Evolutionary conservation across 1,284 basidiomycete genomes (phyloP).

Genomic region (Ganoderma meredithae): DNA sequence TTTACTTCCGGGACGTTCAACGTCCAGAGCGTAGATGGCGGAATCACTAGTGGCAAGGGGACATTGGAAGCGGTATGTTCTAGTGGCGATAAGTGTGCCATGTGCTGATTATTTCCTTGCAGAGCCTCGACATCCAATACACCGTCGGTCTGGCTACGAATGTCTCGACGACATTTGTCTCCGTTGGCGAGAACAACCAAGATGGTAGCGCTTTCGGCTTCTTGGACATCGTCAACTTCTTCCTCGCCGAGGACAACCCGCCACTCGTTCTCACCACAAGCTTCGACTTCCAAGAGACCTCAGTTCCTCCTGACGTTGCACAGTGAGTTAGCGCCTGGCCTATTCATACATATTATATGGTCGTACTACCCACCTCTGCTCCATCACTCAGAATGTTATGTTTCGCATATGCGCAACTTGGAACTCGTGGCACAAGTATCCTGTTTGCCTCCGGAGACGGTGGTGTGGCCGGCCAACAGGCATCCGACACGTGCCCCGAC

Average conservation of each 20-base stretch:
- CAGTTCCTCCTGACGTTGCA: background rate
- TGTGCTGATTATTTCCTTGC: conserved; percentile 48
- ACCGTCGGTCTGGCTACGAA: conserved; percentile 66
- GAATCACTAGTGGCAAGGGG: background rate
- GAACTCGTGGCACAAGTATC: conserved; percentile 61
- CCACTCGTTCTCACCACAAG: conserved; percentile 44
- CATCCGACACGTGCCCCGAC: conserved; percentile 45
- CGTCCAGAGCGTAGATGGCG: background rate
- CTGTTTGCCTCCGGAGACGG: conserved; percentile 70
- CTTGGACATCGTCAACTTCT: conserved; percentile 41
- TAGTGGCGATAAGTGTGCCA: background rate
- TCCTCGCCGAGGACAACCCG: conserved; percentile 38
- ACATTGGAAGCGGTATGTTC: conserved; percentile 35
- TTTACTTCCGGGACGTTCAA: background rate
- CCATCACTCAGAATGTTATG: conserved; percentile 26
- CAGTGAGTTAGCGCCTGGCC: conserved; percentile 32
- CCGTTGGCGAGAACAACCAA: conserved; percentile 22
- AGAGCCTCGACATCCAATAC: conserved; percentile 63
- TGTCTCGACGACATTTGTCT: conserved; percentile 34
- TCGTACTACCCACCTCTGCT: conserved; percentile 43
- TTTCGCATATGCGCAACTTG: conserved; percentile 49
- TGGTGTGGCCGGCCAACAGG: conserved; percentile 64
- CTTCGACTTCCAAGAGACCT: conserved; percentile 62
- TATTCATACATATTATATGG: conserved; percentile 49
- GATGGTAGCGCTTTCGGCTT: conserved; percentile 29